Base-by-base conservation (phyloP, 2,329 filamentous ascomycete genomes). In the Capronia epimyces region DNA sequence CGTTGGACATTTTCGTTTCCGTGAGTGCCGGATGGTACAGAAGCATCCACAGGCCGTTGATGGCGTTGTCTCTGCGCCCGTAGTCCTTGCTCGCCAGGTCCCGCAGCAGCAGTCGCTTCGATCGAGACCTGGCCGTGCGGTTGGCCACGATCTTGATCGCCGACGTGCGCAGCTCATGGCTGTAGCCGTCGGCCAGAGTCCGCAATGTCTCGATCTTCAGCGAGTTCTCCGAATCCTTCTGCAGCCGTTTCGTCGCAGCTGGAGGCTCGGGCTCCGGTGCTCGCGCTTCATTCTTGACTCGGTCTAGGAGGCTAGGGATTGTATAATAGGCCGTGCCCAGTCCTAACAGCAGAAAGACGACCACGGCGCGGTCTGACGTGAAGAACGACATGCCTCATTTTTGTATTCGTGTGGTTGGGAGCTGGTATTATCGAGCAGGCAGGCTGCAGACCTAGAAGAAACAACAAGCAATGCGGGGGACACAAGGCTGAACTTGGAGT, bases 131-230 rank as follows among this genome's bases (percentile, higher is more conserved):
- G 3, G 69, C 68, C 1, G 69, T 69, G 49, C 73, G 64, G 50
- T 74, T 71, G 5, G 68, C 68, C 8, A 75, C 67, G 2, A 76
- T 75, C 37, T 70, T 71, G 43, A 75, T 60, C 16, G 73, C 67
- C 37, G 85, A 83, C 53, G 87, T 83, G 58, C 83, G 76, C 56
- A 90, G 84, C 16, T 84, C 79, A 62, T 80, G 83, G 66, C 83
- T 91, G 53, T 84, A 84, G 65, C 86, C 86, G 45, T 78, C 74
- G 10, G 86, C 71, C 3, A 90, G 75, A 57, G 81, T 84, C 45
- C 82, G 74, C 8, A 90, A 72, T 0, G 86, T 89, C 36, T 77
- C 74, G 9, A 82, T 52, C 34, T 55, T 57, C 9, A 57, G 46
- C 13, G 52, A 49, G 21, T 57, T 55, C 44, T 57, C 55, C 1